Conservation (phyloP, 192 early-diverging fungal species). For the Backusella macrospora region DNA sequence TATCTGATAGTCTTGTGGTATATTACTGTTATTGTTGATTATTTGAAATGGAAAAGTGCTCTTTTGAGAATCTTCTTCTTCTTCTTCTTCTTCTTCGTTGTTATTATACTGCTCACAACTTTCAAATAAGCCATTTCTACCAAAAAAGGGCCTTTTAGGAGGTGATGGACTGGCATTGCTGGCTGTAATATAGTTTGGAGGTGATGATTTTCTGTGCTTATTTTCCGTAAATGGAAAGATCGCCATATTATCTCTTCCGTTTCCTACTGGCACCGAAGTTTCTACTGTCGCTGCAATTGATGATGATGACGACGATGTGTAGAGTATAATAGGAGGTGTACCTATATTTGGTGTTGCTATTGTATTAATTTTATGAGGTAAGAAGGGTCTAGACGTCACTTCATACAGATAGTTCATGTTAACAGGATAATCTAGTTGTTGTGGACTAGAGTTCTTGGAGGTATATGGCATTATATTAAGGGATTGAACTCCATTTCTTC, state of each 20-base stretch:
- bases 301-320: neutral
- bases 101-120: neutral
- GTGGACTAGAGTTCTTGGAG: constrained; percentile 19
- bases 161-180: neutral
- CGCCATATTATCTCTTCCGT: neutral
- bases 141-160: neutral
- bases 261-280: neutral
- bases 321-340: neutral
- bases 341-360: neutral
- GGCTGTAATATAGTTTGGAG: neutral
- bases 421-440: neutral
- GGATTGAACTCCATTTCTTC: constrained; percentile 24
- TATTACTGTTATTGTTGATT: neutral
- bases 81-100: too few relatives aligned
- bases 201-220: neutral
- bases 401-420: neutral
- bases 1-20: neutral
- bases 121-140: neutral
- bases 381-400: neutral
- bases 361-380: neutral
- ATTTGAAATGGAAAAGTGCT: neutral
- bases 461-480: neutral
- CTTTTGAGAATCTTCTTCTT: neutral
- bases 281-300: neutral
- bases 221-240: neutral